Evolutionary conservation across 2,329 filamentous ascomycete genomes (phyloP).

Genomic region (Fusarium bactridioides): DNA sequence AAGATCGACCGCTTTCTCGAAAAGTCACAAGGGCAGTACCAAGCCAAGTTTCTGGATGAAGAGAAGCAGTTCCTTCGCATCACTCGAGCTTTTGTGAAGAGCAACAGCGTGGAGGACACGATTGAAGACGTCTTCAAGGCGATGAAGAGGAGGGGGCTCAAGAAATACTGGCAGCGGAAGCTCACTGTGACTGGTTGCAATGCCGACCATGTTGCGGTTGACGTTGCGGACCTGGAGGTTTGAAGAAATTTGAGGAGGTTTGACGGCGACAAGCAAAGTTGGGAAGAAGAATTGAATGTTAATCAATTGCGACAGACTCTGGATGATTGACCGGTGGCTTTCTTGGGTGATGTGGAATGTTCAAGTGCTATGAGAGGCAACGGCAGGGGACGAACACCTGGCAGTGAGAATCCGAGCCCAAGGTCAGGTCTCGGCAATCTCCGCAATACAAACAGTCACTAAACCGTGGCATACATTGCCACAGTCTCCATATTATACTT

Average conservation of each 20-base stretch:
- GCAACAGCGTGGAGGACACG: background rate
- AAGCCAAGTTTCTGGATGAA: background rate
- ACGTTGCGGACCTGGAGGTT: background rate
- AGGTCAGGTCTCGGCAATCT: background rate
- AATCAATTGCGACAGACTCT: fast-evolving
- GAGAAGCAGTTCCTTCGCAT: background rate
- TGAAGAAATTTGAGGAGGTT: background rate
- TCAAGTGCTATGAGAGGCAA: too few species aligned
- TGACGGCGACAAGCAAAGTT: background rate
- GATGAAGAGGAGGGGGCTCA: fast-evolving
- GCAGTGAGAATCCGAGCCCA: background rate
- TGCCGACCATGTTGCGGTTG: background rate
- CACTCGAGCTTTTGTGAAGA: background rate
- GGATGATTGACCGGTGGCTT: background rate
- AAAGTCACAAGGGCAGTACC: background rate
- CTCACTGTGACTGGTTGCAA: background rate
- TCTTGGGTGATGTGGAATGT: background rate
- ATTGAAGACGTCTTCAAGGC: background rate
- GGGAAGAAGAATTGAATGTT: background rate
- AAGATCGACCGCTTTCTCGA: background rate
- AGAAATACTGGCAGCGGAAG: background rate
- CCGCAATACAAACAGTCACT: fast-evolving
- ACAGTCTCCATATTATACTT: too few species aligned
- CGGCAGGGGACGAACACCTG: too few species aligned
- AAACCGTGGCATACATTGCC: fast-evolving